phyloP scores from a whole-genome alignment of 371 early-diverging fungal genomes.

The Mortierella sp. region DNA sequence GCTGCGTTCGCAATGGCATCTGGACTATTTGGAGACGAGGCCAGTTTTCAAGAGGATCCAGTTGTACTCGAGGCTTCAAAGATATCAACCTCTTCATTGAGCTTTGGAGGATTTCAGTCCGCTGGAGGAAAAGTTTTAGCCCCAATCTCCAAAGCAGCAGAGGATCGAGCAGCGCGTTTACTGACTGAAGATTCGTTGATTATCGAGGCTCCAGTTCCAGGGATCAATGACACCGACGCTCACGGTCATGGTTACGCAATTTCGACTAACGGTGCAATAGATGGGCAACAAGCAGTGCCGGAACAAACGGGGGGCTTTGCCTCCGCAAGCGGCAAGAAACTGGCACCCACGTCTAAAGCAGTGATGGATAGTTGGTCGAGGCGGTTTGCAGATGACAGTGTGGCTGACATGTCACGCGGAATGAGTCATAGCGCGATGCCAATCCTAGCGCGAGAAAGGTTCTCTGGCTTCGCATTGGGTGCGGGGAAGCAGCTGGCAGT shows the following conservation, averaged over 20 bases:
- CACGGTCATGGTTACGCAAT: no score
- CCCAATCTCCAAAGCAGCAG: slow-evolving; percentile 25
- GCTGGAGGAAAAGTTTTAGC: slow-evolving; percentile 26
- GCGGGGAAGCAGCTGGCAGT: slow-evolving; percentile 28
- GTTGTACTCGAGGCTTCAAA: no score
- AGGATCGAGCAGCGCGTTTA: slow-evolving; percentile 10
- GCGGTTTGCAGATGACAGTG: slow-evolving; percentile 18
- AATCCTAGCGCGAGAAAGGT: neutral
- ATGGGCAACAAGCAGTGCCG: neutral
- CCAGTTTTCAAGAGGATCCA: neutral
- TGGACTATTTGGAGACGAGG: slow-evolving; percentile 6
- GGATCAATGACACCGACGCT: neutral
- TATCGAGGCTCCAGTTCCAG: neutral
- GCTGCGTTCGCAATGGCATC: slow-evolving; percentile 4
- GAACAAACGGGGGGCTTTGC: slow-evolving; percentile 24
- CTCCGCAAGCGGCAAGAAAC: slow-evolving; percentile 25
- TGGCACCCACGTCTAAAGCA: slow-evolving; percentile 14
- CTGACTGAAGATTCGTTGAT: slow-evolving; percentile 14
- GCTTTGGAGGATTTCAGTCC: slow-evolving; percentile 6
- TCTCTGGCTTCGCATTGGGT: slow-evolving; percentile 32
- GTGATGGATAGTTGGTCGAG: slow-evolving; percentile 23
- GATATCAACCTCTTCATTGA: neutral
- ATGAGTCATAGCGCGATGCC: neutral
- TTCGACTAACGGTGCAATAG: neutral
- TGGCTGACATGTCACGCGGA: neutral